phyloP scores from a whole-genome alignment of 305 asterid species.

The Salvia sclarea region DNA sequence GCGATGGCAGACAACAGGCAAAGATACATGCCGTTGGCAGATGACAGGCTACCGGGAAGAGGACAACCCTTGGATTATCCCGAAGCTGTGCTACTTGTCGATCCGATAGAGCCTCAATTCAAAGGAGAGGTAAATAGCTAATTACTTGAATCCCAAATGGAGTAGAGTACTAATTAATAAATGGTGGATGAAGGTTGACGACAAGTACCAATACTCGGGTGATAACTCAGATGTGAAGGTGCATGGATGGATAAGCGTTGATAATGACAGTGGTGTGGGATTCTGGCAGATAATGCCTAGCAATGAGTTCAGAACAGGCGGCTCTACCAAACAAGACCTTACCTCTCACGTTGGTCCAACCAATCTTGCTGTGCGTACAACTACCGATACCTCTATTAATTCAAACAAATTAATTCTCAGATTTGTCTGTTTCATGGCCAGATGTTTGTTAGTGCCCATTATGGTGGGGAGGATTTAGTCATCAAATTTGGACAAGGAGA shows the following conservation, averaged over 20 bases:
- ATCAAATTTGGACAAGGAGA: conserved; percentile 58
- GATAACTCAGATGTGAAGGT: conserved; percentile 62
- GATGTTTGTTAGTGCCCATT: conserved; percentile 88
- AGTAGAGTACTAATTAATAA: no score
- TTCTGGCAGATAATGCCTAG: conserved; percentile 68
- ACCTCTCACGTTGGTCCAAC: conserved; percentile 79
- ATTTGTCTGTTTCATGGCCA: conserved; percentile 22
- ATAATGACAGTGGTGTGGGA: conserved; percentile 54
- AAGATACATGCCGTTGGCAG: conserved; percentile 67
- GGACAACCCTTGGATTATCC: conserved; percentile 61
- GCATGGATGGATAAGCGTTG: conserved; percentile 68
- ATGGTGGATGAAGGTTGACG: conserved; percentile 62
- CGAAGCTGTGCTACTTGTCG: conserved; percentile 68
- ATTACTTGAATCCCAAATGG: no score
- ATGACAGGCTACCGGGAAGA: conserved; percentile 54
- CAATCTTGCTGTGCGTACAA: conserved; percentile 53
- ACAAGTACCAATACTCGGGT: conserved; percentile 67
- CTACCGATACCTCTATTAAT: no score
- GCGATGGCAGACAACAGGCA: conserved; percentile 69
- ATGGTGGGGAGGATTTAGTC: conserved; percentile 70
- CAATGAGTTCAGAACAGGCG: conserved; percentile 71
- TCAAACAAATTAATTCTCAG: no score
- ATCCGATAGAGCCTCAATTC: conserved; percentile 67
- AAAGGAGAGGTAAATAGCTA: conserved; percentile 56
- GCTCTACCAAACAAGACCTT: conserved; percentile 73